A percentile compares a stretch with the other conserved stretches of the same genome.
Evolutionary conservation across 306 rosid species (phyloP).

Genomic region (Quercus robur): DNA sequence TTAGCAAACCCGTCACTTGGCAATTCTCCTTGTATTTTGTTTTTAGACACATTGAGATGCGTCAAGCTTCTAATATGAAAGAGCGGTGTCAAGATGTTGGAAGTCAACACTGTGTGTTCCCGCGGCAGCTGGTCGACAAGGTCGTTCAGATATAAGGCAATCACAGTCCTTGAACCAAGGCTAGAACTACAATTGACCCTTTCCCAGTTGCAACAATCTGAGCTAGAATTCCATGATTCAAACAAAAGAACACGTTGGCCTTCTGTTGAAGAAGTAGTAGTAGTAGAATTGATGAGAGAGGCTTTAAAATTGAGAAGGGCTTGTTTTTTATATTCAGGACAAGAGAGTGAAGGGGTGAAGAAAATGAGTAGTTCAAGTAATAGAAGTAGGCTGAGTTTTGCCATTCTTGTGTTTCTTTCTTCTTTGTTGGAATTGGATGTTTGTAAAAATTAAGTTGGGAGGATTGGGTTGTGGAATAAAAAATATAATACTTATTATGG

Average conservation of each 20-base stretch:
- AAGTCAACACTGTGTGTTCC: slow-evolving; percentile 2
- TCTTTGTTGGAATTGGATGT: too few relatives aligned
- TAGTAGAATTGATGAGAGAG: background rate
- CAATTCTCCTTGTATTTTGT: slow-evolving; percentile 6
- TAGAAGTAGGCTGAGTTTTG: background rate
- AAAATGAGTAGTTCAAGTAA: background rate
- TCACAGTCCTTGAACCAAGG: background rate
- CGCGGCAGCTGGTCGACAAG: background rate
- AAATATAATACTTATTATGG: too few relatives aligned
- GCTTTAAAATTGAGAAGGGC: background rate
- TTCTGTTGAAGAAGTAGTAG: background rate
- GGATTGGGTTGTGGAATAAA: too few relatives aligned
- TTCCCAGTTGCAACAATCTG: slow-evolving; percentile 6
- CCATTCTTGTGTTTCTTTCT: too few relatives aligned
- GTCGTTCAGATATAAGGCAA: too few relatives aligned
- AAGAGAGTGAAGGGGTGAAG: slow-evolving; percentile 2
- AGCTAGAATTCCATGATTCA: too few relatives aligned
- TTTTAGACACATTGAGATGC: slow-evolving; percentile 13
- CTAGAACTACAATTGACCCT: slow-evolving; percentile 9
- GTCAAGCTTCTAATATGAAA: slow-evolving; percentile 20
- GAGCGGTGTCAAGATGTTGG: background rate
- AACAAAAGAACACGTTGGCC: slow-evolving; percentile 12
- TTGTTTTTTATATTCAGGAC: slow-evolving; percentile 20
- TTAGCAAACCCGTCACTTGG: slow-evolving; percentile 16
- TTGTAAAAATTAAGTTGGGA: too few relatives aligned